Base-by-base conservation (phyloP, 352 stramenopile genomes). In the Phytophthora lateralis region DNA sequence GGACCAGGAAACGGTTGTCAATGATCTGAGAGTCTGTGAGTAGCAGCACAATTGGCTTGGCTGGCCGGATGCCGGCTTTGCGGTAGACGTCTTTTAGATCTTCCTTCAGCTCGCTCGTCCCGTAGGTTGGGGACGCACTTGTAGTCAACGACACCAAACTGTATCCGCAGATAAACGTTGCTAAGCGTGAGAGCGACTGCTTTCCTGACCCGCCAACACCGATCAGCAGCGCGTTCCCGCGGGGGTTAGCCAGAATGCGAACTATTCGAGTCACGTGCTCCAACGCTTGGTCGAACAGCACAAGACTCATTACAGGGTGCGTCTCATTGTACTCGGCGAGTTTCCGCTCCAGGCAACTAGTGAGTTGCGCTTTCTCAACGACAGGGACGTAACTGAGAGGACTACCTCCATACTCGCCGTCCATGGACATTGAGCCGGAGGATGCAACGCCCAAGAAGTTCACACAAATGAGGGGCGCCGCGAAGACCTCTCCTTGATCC, bases 261-360 rank as follows among this genome's bases (percentile, higher is more conserved):
- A 90, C 82, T 34, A 98, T 97, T 39, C 92, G 78, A 4, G 85
- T 80, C 12, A 98, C 73, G 47, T 98, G 91, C 39, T 96, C 80
- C 56, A 97, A 76, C 2, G 92, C 92, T 61, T 97, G 85, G 14
- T 97, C 90, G 64, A 98, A 98, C 0, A 98, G 60, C 34, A 98
- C 91, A 8, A 98, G 69, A 55, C 94, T 84, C 89, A 98, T 97
- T 6, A 98, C 95, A 0, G 93, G 85, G 63, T 98, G 88, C 4
- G 71, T 84, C 51, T 98, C 92, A 55, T 98, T 98, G 74, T 97
- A 98, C 11, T 85, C 71, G 10, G 65, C 62, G 3, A 97, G 68
- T 42, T 90, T 89, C 4, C 60, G 63, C 42, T 96, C 75, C 18
- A 97, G 57, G 10, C 70, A 79, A 35, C 27, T 20, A 0, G 73